Evolutionary conservation across 2,329 filamentous ascomycete genomes (phyloP), one percentile per base, ranked within the genome.

Genomic region (Pyrenochaeta sp.): DNA sequence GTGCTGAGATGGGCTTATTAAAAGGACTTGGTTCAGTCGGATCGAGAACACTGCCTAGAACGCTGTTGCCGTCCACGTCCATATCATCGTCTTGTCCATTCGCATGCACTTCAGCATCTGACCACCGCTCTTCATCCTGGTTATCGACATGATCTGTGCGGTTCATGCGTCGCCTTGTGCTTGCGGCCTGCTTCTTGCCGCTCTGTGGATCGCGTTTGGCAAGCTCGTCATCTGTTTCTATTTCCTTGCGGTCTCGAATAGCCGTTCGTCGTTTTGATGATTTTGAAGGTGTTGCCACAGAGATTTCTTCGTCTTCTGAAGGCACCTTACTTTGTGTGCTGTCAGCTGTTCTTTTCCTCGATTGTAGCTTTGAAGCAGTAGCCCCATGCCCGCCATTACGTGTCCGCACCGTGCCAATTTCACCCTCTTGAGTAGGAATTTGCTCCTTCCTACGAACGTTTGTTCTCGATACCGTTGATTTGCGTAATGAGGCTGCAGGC

Each of bases 21-120:
- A 74, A 72, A 6, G 72, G 73, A 51, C 72, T 75, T 0, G 70
- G 71, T 44, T 75, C 72, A 1, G 71, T 74, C 2, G 71, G 67
- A 43, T 73, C 65, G 17, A 73, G 52, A 12, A 72, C 49, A 47
- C 69, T 73, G n/a, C 64, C 71, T 36, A 69, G 15, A 4, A 69
- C 50, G 30, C 72, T 75, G 44, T 66, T 68, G 18, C 67, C 70
- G 23, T 74, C 71, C 12, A 73, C 54, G 12, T 71, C 68, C 55
- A 66, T 54, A 11, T 45, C 62, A 15, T 67, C 64, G 1, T 63
- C 57, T 37, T 63, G 50, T 9, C 39, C 48, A 21, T 45, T 46
- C 12, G 9, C 44, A 23, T 51, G 29, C 11, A 62, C 58, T 9
- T 66, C 55, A 6, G 39, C 39, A 15, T 60, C 58, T 5, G 60